Percentiles rank a stretch among this genome's conserved stretches.
Conservation (phyloP, 2,329 filamentous ascomycete species). For the Sarocladiaceae sp. region DNA sequence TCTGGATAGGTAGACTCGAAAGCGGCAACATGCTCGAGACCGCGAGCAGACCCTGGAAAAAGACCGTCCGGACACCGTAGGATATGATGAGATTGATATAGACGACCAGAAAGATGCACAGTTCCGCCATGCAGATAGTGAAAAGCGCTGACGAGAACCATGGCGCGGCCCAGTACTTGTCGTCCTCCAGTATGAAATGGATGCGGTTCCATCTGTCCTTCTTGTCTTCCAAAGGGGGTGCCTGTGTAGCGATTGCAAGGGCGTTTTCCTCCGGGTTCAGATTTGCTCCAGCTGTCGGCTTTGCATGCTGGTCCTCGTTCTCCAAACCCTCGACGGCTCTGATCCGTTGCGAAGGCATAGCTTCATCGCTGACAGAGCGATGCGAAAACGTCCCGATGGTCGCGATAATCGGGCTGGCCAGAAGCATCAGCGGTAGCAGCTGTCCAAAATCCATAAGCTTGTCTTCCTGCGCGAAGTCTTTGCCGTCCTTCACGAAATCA, state of each 20-base stretch:
- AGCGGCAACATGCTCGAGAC: not conserved
- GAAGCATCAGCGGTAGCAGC: conserved; percentile 2
- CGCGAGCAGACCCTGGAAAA: conserved; percentile 2
- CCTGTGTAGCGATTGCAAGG: not conserved
- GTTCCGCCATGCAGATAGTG: not conserved
- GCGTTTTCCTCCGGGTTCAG: not conserved
- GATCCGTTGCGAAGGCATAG: not conserved
- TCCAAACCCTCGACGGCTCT: conserved; percentile 2
- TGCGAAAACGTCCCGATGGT: conserved; percentile 3
- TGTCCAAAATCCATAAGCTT: conserved; percentile 4
- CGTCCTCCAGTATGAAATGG: not conserved
- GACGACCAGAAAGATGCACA: not conserved
- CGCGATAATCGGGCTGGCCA: conserved; percentile 2
- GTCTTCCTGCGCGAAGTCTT: not conserved
- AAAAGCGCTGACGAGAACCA: conserved; percentile 3
- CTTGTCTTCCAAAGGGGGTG: not conserved
- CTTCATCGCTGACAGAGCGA: not conserved
- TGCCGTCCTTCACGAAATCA: not conserved
- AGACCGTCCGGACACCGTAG: not conserved
- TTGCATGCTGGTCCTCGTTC: not conserved
- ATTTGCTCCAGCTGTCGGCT: not conserved
- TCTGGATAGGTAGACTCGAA: conserved; percentile 1
- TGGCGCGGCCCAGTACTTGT: not conserved
- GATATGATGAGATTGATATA: conserved; percentile 6
- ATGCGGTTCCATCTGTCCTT: not conserved